Conservation (phyloP, 257 asterid species). For the Nicotiana noctiflora region DNA sequence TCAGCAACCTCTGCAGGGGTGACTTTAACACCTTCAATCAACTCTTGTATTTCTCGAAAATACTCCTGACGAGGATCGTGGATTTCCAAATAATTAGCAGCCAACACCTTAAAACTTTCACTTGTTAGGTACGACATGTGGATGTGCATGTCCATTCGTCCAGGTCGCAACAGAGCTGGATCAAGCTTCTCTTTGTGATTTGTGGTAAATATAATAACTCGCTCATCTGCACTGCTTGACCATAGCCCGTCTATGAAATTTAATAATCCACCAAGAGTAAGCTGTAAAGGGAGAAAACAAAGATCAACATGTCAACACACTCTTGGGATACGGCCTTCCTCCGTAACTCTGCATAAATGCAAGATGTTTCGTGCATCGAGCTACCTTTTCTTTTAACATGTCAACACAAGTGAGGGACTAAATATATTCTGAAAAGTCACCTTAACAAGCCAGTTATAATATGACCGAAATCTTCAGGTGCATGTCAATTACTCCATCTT, state of each 20-base stretch:
- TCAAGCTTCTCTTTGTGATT: conserved; percentile 67
- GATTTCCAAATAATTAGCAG: conserved; percentile 45
- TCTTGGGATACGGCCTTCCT: too few relatives aligned
- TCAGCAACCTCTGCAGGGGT: conserved; percentile 82
- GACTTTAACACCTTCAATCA: conserved; percentile 28
- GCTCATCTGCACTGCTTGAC: conserved; percentile 80
- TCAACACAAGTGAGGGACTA: too few relatives aligned
- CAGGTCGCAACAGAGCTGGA: conserved; percentile 72
- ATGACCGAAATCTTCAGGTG: neutral
- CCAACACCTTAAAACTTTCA: conserved; percentile 46
- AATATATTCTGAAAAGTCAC: neutral
- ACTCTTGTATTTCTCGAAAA: conserved; percentile 31
- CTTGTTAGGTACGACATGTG: conserved; percentile 61
- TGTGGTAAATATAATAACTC: conserved; percentile 64
- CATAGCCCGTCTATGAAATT: conserved; percentile 82
- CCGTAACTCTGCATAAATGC: too few relatives aligned
- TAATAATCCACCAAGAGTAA: conserved; percentile 59
- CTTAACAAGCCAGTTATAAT: neutral
- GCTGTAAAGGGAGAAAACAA: conserved; percentile 11
- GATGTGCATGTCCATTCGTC: conserved; percentile 87
- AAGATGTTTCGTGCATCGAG: too few relatives aligned
- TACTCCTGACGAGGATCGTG: conserved; percentile 11
- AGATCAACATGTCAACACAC: too few relatives aligned
- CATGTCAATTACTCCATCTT: neutral
- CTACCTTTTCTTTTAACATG: too few relatives aligned